Conservation (phyloP, 2,329 filamentous ascomycete species). For the Botrytis aclada region DNA sequence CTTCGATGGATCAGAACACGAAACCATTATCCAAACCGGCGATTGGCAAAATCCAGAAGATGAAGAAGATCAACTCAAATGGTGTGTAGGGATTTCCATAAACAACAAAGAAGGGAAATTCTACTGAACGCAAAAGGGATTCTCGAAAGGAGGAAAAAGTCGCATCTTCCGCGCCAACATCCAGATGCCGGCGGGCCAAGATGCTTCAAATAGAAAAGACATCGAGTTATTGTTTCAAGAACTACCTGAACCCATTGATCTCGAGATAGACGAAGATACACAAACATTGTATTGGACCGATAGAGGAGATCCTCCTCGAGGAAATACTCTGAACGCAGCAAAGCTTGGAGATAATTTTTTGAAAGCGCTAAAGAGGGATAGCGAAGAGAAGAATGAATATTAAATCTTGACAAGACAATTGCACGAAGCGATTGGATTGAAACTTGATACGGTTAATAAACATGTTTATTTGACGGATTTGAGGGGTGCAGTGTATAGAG, state of each 20-base stretch:
- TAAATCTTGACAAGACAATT: constrained; percentile 40
- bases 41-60: constrained; percentile 20
- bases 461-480: constrained; percentile 43
- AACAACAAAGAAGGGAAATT: constrained; percentile 44
- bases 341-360: background rate
- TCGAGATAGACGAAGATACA: constrained; percentile 50
- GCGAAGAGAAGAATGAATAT: constrained; percentile 20
- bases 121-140: constrained; percentile 61
- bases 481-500: constrained; percentile 41
- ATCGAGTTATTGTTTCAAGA: constrained; percentile 38
- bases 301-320: constrained; percentile 53
- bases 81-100: constrained; percentile 57
- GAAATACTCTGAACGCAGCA: constrained; percentile 51
- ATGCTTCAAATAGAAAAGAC: constrained; percentile 18
- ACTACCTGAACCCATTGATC: constrained; percentile 56
- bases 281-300: constrained; percentile 58
- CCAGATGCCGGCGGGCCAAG: constrained; percentile 37
- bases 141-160: constrained; percentile 49
- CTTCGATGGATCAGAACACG: constrained; percentile 42
- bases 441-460: constrained; percentile 40
- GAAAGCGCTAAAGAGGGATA: constrained; percentile 1
- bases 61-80: constrained; percentile 35
- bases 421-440: constrained; percentile 48
- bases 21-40: constrained; percentile 36
- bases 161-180: constrained; percentile 52